phyloP scores from a whole-genome alignment of 768 basidiomycete species.

The Lentinula edodes region DNA sequence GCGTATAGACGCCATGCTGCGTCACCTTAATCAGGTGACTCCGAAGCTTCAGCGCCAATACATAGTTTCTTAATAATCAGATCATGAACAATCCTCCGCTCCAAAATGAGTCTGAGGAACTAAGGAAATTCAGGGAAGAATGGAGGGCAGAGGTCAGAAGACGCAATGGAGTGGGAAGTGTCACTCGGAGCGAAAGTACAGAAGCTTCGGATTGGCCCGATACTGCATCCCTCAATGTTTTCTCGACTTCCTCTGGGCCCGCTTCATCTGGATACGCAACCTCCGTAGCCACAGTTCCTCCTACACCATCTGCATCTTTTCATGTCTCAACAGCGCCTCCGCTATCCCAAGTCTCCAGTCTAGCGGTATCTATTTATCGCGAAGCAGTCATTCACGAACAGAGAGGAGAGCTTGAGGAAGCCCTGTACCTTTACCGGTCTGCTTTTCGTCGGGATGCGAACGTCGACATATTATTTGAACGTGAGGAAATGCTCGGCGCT shows the following conservation, averaged over 20 bases:
- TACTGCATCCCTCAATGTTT: conserved; percentile 1
- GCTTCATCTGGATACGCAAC: neutral
- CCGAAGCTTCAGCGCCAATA: neutral
- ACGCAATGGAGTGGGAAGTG: conserved; percentile 17
- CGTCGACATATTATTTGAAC: conserved; percentile 68
- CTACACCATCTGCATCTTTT: neutral
- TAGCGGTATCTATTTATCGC: conserved; percentile 62
- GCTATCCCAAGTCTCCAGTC: conserved; percentile 30
- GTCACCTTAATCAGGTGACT: neutral
- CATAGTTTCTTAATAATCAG: neutral
- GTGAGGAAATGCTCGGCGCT: conserved; percentile 44
- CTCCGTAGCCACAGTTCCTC: neutral
- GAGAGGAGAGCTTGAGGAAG: conserved; percentile 67
- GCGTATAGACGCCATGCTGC: neutral
- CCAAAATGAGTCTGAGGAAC: conserved; percentile 51
- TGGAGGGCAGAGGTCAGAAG: conserved; percentile 66
- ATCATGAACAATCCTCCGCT: neutral
- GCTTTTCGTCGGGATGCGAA: conserved; percentile 75
- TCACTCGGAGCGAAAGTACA: neutral
- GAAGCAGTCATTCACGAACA: conserved; percentile 73
- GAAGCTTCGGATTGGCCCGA: neutral
- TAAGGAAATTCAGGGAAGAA: conserved; percentile 62
- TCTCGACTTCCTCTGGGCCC: neutral
- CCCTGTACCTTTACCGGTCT: conserved; percentile 68
- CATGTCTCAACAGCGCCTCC: neutral